These are phyloP conservation scores for Metrosideros polymorpha DNA, from an alignment of 441 rosid species.

Conservation along the genomic window DNA sequence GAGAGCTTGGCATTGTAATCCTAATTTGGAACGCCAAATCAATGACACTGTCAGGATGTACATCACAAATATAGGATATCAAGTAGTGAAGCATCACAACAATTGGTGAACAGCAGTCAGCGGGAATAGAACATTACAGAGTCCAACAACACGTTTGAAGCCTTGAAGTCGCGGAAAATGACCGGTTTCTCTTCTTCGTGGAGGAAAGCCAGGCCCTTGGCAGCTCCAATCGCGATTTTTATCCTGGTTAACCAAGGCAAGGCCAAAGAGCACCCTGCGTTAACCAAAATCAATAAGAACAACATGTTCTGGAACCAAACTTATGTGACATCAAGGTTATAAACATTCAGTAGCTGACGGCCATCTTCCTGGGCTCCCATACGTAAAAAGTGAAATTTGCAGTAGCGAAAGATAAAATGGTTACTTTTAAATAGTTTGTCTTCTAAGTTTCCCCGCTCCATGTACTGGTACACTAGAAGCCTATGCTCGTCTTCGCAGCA, in stretches of 20 bases:
- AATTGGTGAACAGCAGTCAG: neutral
- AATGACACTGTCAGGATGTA: neutral
- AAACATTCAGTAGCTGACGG: neutral
- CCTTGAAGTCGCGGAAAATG: slow-evolving; percentile 11
- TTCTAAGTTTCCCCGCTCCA: slow-evolving; percentile 10
- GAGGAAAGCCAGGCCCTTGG: slow-evolving; percentile 11
- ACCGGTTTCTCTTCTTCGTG: slow-evolving; percentile 12
- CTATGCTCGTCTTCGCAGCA: slow-evolving; percentile 13
- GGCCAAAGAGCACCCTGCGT: neutral
- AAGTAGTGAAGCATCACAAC: neutral
- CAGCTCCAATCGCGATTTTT: slow-evolving; percentile 10
- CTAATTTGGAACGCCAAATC: neutral
- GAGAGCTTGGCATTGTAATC: slow-evolving; percentile 13
- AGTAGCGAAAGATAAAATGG: neutral
- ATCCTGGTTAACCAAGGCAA: slow-evolving; percentile 15
- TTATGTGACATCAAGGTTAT: neutral
- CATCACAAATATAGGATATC: neutral
- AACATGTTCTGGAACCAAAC: neutral
- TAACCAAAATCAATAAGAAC: neutral
- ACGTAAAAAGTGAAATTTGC: neutral
- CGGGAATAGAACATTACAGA: neutral
- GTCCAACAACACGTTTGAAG: slow-evolving; percentile 11
- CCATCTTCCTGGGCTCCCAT: neutral
- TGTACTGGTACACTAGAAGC: slow-evolving; percentile 12
- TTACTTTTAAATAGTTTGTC: slow-evolving; percentile 4